Conservation (phyloP, 148 eudicot species). For the Suaeda aralocaspica region DNA sequence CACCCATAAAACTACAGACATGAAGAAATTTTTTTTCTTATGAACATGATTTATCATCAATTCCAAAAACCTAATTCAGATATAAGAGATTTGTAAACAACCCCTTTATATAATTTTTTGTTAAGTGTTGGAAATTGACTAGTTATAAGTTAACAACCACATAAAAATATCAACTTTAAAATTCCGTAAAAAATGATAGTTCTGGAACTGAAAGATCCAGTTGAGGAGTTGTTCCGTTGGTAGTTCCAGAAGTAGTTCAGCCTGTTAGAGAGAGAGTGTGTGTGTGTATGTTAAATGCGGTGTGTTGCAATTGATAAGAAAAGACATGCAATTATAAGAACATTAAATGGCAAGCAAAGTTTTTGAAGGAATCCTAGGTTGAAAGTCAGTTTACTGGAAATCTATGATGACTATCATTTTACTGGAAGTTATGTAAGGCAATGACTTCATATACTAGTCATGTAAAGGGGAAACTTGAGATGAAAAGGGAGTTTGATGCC, state of each 20-base stretch:
- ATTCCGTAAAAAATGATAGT: no score
- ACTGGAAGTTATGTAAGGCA: neutral
- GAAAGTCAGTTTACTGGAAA: neutral
- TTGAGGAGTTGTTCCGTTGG: slow-evolving; percentile 85
- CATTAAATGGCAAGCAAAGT: neutral
- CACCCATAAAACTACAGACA: no score
- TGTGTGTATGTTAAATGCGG: no score
- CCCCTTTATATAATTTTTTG: no score
- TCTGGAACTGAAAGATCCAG: slow-evolving; percentile 92
- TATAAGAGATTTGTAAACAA: no score
- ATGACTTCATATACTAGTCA: neutral
- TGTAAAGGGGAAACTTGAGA: neutral
- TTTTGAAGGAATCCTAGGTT: no score
- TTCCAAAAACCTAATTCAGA: no score
- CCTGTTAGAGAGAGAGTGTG: slow-evolving; percentile 37
- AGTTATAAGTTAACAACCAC: no score
- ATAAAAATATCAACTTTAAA: no score
- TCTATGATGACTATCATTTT: neutral
- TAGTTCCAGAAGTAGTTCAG: slow-evolving; percentile 79
- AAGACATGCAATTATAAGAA: neutral
- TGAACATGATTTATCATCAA: no score
- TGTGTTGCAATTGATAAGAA: neutral
- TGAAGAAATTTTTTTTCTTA: no score
- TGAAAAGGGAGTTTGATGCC: neutral
- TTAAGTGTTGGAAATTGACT: no score